Base-by-base conservation (phyloP, 2,329 filamentous ascomycete species). In the Waltergamsia citrina region DNA sequence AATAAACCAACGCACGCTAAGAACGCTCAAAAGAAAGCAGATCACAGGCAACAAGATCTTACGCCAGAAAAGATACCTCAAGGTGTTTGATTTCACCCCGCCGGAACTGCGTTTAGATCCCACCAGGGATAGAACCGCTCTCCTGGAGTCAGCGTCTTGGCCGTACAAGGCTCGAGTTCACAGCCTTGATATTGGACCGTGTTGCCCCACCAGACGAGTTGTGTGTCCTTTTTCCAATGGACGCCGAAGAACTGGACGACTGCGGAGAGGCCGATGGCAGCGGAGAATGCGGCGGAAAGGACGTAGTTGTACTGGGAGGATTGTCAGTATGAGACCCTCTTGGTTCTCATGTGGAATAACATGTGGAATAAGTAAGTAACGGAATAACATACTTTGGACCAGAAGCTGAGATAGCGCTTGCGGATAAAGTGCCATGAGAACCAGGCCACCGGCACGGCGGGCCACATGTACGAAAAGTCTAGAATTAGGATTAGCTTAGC, bases 201-300 rank as follows among this genome's bases (percentile, higher is more conserved):
- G 41, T 65, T 67, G 3, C 65, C 65, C 64, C 64, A 68, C 65
- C 64, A 69, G 6, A 54, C 41, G 19, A 68, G 28, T 16, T 51
- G 44, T 2, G 57, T 42, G 4, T 49, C 46, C 6, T 18, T 32
- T n/a, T n/a, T n/a, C 14, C 31, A 39, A 21, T 32, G 29, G 4
- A 71, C 47, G 7, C 58, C 55, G 41, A 71, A 71, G 51, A 70
- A 64, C 29, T 67, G 63, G 33, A 71, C 37, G 16, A 71, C 53
- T 10, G 51, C 65, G 0, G 64, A 51, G 27, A 71, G 51, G 14
- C 66, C 65, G 15, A 71, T 56, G 3, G 56, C 65, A 0, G 55
- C 52, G 2, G 56, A 62, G 35, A 67, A 60, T 1, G 63, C 55
- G 0, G 65, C 62, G 2, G 66, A 65, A 3, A 68, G 51, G 15